Percentiles rank a stretch among this genome's conserved stretches.
Conservation (phyloP, 495 filamentous ascomycete species). For the Talaromyces borbonicus region DNA sequence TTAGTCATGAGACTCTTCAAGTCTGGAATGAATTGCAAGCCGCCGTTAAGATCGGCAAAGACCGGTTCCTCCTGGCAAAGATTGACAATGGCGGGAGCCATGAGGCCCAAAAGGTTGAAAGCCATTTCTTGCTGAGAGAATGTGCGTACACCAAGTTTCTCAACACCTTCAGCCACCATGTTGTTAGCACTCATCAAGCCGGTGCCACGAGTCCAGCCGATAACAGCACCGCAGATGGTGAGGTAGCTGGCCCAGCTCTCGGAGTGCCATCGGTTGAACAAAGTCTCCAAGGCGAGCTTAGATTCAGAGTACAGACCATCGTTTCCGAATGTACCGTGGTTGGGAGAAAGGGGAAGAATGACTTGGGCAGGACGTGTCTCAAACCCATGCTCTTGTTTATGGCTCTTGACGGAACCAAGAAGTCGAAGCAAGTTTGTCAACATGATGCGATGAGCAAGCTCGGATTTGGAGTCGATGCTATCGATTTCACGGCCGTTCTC, state of each 20-base stretch:
- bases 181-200: slow-evolving; percentile 98
- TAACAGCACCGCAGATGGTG: slow-evolving; percentile 96
- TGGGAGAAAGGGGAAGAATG: slow-evolving; percentile 90
- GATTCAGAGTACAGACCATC: slow-evolving; percentile 98
- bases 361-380: slow-evolving; percentile 95
- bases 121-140: slow-evolving; percentile 99
- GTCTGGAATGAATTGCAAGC: slow-evolving; percentile 93
- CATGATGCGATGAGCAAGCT: slow-evolving; percentile 98
- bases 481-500: slow-evolving; percentile 98
- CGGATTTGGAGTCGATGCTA: slow-evolving; percentile 92
- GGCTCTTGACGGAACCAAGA: slow-evolving; percentile 78
- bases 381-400: slow-evolving; percentile 78
- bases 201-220: slow-evolving; percentile 98
- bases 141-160: slow-evolving; percentile 91
- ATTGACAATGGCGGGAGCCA: slow-evolving; percentile 89
- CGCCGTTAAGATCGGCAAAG: slow-evolving; percentile 94
- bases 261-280: slow-evolving; percentile 98
- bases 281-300: slow-evolving; percentile 89
- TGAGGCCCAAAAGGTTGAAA: slow-evolving; percentile 94
- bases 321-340: slow-evolving; percentile 97
- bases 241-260: slow-evolving; percentile 97
- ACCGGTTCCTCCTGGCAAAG: slow-evolving; percentile 94
- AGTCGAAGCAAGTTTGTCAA: slow-evolving; percentile 91
- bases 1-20: slow-evolving; percentile 89
- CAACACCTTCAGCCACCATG: slow-evolving; percentile 91